Base-by-base conservation (phyloP, 2,329 filamentous ascomycete species). In the Uncinocarpus reesii region DNA sequence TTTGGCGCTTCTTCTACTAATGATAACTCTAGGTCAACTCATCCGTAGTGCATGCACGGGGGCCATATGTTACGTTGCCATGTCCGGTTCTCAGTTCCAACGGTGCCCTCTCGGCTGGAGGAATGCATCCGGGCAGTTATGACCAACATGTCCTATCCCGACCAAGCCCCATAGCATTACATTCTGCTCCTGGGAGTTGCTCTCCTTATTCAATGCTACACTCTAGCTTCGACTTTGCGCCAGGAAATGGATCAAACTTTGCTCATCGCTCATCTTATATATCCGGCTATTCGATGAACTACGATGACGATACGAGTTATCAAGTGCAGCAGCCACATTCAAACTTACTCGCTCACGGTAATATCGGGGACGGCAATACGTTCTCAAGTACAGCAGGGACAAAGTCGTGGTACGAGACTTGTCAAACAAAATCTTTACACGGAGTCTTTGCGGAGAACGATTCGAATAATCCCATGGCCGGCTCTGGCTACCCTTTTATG, bases 251-350 rank as follows among this genome's bases (percentile, higher is more conserved):
- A 15, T 28, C 24, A 15, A 46, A 37, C 18, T 28, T 48, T 7
- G 3, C 21, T 53, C 21, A 56, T 56, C 47, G 44, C 52, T 24
- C 56, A 53, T 11, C 50, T 51, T 48, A 48, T 51, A 18, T 62
- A 57, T 36, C 49, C 52, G 26, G 60, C 60, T 40, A 55, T 53
- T 6, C 40, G 50, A 2, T 59, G 58, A 58, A 53, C 36, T 68
- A 65, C 51, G 65, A 67, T 4, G 62, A 66, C 2, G 62, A 65
- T 23, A 52, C 59, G 13, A 55, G 55, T 11, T 70, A 69, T 51
- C 54, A 50, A 21, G 50, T 60, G 20, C 61, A 64, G 44, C 56
- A 65, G 7, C 57, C 66, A 24, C 45, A 47, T 18, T 52, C 58
- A 16, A 69, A 67, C 45, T 61, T 65, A 53, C 54, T 68, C 4